phyloP scores from a whole-genome alignment of 345 rosid species.

The Ricinus communis region DNA sequence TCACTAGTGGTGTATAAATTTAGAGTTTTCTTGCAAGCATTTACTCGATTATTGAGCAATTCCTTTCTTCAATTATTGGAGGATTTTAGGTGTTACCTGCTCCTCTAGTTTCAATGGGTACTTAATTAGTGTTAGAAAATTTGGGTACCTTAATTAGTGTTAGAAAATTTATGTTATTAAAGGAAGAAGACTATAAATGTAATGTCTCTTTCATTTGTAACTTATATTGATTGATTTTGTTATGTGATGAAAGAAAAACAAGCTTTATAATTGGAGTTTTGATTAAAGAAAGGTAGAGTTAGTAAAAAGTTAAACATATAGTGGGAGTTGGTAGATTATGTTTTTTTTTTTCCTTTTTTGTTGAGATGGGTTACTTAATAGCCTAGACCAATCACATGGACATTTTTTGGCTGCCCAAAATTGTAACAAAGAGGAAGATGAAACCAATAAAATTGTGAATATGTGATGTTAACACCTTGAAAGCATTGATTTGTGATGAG shows the following conservation, averaged over 20 bases:
- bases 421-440: background rate
- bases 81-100: slow-evolving; percentile 7
- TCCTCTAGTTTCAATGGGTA: background rate
- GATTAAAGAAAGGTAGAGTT: slow-evolving; percentile 4
- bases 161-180: background rate
- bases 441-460: background rate
- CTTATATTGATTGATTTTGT: background rate
- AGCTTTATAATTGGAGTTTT: slow-evolving; percentile 2
- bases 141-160: no score
- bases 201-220: slow-evolving; percentile 1
- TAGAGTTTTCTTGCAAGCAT: background rate
- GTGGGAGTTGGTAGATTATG: slow-evolving; percentile 38
- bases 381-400: slow-evolving; percentile 13
- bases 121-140: no score
- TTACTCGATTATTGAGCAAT: no score
- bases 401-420: background rate
- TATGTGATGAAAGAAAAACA: background rate
- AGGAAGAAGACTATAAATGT: background rate
- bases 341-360: background rate
- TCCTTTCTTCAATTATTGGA: background rate
- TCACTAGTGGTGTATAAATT: background rate
- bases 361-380: background rate
- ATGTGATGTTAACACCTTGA: no score
- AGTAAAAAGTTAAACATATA: slow-evolving; percentile 28
- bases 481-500: no score